Conservation (phyloP, 441 rosid genomes). For the Pelargonium fulgidum region DNA sequence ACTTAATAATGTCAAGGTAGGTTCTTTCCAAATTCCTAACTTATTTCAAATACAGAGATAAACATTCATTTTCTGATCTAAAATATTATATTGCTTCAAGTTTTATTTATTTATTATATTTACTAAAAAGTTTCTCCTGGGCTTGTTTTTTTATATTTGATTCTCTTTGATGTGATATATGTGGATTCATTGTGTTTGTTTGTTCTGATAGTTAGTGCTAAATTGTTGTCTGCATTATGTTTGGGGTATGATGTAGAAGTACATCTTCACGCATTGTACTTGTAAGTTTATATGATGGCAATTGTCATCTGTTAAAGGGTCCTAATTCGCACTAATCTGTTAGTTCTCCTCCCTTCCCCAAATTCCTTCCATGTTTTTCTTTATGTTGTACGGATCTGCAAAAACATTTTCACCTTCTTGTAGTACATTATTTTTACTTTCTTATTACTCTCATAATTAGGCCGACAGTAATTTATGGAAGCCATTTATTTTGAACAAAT, state of each 20-base stretch:
- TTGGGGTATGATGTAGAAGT: not conserved
- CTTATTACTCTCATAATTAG: too few species aligned
- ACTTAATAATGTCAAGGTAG: conserved; percentile 70
- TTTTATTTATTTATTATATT: not conserved
- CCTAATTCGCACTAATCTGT: not conserved
- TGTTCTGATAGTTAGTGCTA: not conserved
- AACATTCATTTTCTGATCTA: not conserved
- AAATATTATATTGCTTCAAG: not conserved
- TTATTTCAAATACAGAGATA: not conserved
- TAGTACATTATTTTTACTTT: not conserved
- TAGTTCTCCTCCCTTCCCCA: not conserved
- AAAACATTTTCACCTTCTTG: not conserved
- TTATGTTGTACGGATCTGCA: not conserved
- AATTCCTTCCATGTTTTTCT: not conserved
- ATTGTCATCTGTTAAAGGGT: not conserved
- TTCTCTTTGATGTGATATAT: not conserved
- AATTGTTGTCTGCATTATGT: not conserved
- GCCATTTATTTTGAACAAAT: not conserved
- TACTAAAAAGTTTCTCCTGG: not conserved
- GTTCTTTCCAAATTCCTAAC: not conserved
- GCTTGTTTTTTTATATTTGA: not conserved
- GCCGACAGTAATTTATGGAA: not conserved
- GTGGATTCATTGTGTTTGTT: not conserved
- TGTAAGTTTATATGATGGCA: too few species aligned
- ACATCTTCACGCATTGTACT: not conserved